These are phyloP conservation scores for Taphrina deformans DNA, from an alignment of 1,139 yeast genomes.

Conservation along the genomic window DNA sequence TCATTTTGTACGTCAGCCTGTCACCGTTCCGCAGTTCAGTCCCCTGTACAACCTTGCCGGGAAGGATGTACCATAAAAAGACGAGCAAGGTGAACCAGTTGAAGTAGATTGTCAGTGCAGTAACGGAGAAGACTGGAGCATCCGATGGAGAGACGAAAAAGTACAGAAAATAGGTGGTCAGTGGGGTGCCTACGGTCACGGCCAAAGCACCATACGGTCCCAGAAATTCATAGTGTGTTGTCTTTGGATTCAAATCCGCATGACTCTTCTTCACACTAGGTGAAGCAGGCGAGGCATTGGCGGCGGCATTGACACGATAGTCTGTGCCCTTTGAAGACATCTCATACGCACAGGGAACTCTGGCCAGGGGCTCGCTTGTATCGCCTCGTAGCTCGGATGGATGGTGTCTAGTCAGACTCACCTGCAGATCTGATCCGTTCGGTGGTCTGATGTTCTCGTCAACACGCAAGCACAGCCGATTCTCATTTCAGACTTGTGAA, in stretches of 20 bases:
- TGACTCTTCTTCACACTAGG: not conserved
- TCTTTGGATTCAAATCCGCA: slow-evolving; percentile 43
- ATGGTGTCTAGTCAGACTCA: not conserved
- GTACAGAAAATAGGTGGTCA: slow-evolving; percentile 59
- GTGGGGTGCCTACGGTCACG: slow-evolving; percentile 68
- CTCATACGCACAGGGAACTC: not conserved
- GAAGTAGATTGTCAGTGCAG: slow-evolving; percentile 65
- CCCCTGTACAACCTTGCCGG: slow-evolving; percentile 72
- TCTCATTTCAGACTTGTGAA: not conserved
- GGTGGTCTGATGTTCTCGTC: not conserved
- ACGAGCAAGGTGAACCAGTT: slow-evolving; percentile 72
- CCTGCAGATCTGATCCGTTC: not conserved
- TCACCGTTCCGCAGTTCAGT: slow-evolving; percentile 74
- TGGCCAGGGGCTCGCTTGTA: not conserved
- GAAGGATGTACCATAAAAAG: slow-evolving; percentile 63
- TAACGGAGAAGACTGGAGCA: slow-evolving; percentile 45
- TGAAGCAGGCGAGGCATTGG: not conserved
- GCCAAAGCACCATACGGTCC: slow-evolving; percentile 74
- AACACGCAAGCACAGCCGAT: not conserved
- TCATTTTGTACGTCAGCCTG: slow-evolving; percentile 69
- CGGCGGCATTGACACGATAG: not conserved
- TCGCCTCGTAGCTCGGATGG: not conserved
- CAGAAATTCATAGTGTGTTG: slow-evolving; percentile 69
- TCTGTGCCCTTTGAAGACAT: not conserved
- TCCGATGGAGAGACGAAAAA: slow-evolving; percentile 50